phyloP scores from a whole-genome alignment of 768 basidiomycete species.

The Lentinus tigrinus region DNA sequence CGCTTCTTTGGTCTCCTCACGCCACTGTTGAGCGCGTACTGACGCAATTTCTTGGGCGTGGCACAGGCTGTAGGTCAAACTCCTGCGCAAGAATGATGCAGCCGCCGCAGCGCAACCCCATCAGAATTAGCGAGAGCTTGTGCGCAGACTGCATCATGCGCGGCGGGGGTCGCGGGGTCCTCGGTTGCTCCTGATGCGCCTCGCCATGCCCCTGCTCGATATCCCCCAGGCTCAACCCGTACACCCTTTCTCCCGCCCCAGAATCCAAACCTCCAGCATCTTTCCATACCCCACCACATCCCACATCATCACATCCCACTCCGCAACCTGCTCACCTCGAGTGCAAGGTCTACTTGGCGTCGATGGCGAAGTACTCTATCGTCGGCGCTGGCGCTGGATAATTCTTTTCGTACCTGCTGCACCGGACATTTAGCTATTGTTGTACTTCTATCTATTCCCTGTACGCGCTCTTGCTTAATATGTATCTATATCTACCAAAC shows the following conservation, averaged over 20 bases:
- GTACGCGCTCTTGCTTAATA: constrained; percentile 2
- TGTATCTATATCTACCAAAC: constrained; percentile 14
- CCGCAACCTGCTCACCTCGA: background rate
- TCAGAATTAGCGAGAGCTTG: constrained; percentile 59
- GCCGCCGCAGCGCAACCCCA: constrained; percentile 66
- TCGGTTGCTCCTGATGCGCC: constrained; percentile 18
- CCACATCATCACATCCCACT: background rate
- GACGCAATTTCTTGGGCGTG: background rate
- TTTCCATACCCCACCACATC: background rate
- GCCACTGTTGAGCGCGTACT: background rate
- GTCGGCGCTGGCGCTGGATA: constrained; percentile 20
- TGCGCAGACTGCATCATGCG: constrained; percentile 38
- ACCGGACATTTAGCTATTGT: constrained; percentile 5
- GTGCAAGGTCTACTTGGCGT: constrained; percentile 5
- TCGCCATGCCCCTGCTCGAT: background rate
- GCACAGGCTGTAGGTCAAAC: constrained; percentile 46
- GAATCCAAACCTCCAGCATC: background rate
- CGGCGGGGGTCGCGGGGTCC: constrained; percentile 23
- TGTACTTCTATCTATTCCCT: constrained; percentile 16
- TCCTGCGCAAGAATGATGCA: constrained; percentile 66
- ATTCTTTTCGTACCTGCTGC: background rate
- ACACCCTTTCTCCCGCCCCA: background rate
- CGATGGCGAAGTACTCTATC: constrained; percentile 11
- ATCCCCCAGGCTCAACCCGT: background rate
- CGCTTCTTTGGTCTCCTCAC: background rate